Conservation (phyloP, 2,329 filamentous ascomycete genomes). For the Colletotrichum limetticola region DNA sequence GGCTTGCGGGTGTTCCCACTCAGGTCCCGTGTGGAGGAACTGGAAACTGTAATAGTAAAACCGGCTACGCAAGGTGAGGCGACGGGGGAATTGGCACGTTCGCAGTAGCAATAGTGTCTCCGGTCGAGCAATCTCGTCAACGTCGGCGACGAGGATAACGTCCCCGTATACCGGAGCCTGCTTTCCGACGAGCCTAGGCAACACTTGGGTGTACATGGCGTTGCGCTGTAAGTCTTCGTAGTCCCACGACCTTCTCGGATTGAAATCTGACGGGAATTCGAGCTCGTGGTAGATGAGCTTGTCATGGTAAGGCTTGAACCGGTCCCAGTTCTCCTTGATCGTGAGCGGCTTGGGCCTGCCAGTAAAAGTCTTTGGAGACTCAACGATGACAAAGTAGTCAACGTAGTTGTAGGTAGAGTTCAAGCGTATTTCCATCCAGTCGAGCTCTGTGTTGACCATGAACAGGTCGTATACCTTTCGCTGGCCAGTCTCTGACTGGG, state of each 20-base stretch:
- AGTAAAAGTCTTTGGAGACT: constrained; percentile 69
- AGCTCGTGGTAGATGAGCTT: constrained; percentile 68
- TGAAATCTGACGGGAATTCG: constrained; percentile 26
- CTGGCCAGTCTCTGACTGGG: constrained; percentile 37
- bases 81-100: constrained; percentile 62
- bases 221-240: constrained; percentile 65
- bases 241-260: constrained; percentile 52
- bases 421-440: constrained; percentile 74
- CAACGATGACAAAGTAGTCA: constrained; percentile 74
- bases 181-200: constrained; percentile 56
- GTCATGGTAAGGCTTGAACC: constrained; percentile 62
- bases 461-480: constrained; percentile 71
- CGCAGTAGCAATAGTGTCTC: constrained; percentile 59
- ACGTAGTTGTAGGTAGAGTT: constrained; percentile 67
- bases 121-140: constrained; percentile 69
- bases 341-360: constrained; percentile 64
- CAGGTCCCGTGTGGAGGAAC: constrained; percentile 52
- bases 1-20: constrained; percentile 70
- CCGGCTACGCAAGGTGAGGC: constrained; percentile 60
- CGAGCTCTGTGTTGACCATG: constrained; percentile 71
- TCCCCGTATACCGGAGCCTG: constrained; percentile 59
- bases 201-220: constrained; percentile 67
- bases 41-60: constrained; percentile 71
- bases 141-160: constrained; percentile 68
- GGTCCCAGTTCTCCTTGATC: constrained; percentile 63